Evolutionary conservation across 306 rosid genomes (phyloP).

Genomic region (Pterocarpus macrocarpus): DNA sequence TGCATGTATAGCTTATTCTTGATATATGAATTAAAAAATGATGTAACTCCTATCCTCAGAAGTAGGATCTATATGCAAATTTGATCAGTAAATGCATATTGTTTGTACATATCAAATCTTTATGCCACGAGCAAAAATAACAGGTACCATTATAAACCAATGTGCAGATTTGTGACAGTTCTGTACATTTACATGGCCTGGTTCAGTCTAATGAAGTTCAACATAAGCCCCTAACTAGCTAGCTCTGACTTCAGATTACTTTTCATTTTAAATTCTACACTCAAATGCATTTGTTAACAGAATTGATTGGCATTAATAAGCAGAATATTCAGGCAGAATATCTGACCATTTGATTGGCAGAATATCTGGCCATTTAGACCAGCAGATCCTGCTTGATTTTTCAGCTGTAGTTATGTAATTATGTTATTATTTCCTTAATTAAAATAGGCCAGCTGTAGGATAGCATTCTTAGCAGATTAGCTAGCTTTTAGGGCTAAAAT

Average conservation of each 20-base stretch:
- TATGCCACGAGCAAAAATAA: constrained; percentile 26
- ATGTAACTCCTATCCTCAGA: neutral
- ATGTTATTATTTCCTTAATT: too few species aligned
- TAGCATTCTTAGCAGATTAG: too few species aligned
- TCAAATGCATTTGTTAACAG: constrained; percentile 3
- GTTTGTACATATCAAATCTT: neutral
- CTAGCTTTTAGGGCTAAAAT: too few species aligned
- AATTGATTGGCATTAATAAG: too few species aligned
- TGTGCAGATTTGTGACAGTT: constrained; percentile 6
- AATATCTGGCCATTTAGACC: too few species aligned
- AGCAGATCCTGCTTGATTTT: too few species aligned
- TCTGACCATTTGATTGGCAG: too few species aligned
- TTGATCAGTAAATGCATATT: neutral
- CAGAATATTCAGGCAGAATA: too few species aligned
- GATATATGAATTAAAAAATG: neutral
- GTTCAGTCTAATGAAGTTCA: neutral
- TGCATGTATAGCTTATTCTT: neutral
- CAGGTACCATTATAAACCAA: neutral
- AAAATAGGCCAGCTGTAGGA: too few species aligned
- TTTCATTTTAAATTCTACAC: constrained; percentile 30
- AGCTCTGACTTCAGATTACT: constrained; percentile 21
- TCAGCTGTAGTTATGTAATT: too few species aligned
- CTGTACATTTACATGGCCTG: neutral
- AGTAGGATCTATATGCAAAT: constrained; percentile 3
- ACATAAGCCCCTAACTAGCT: neutral